Base-by-base conservation (phyloP, 176 grass and related monocot genomes). In the Carex cristatella region DNA sequence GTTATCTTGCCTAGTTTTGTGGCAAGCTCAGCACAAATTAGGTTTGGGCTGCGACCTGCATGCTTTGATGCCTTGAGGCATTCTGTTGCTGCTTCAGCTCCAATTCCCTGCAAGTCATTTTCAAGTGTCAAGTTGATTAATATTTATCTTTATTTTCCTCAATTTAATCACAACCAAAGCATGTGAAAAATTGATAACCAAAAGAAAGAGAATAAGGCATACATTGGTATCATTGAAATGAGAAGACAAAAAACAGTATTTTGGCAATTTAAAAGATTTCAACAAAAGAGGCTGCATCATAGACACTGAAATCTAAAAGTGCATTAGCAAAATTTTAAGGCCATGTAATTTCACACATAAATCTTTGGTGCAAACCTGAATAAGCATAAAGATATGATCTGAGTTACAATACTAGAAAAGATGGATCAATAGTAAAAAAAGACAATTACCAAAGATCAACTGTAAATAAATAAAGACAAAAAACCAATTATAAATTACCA, bases 1-100 rank as follows among this genome's bases (percentile, higher is more conserved):
- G 97, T 92, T 83, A 99, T 92, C 54, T 89, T 88, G 0, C 90
- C 97, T 27, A 99, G 86, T 78, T 81, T 86, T 16, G 33, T 91
- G 6, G 97, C 67, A n/a, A 99, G 90, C 8, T 81, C 81, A 1
- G 97, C 91, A 2, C 91, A 86, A 69, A 86, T 94, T 81, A 94
- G 71, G 81, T 92, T 92, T 0, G 93, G 93, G 74, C 87, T 88
- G 59, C 63, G 72, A 5, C 91, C 73, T 2, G 81, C 87, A 1
- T 79, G 79, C 75, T 83, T 94, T 4, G 94, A 97, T 19, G 83
- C 73, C 79, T 88, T 92, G 31, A 99, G 85, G 88, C 88, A 99
- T 61, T 92, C 85, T 33, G 88, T 84, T 0, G 88, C 87, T 11
- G 74, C 83, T 4, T 87, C 61, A 14, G 93, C 91, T 72, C 88